phyloP scores from a whole-genome alignment of 2,329 filamentous ascomycete species.

The Aspergillus udagawae region DNA sequence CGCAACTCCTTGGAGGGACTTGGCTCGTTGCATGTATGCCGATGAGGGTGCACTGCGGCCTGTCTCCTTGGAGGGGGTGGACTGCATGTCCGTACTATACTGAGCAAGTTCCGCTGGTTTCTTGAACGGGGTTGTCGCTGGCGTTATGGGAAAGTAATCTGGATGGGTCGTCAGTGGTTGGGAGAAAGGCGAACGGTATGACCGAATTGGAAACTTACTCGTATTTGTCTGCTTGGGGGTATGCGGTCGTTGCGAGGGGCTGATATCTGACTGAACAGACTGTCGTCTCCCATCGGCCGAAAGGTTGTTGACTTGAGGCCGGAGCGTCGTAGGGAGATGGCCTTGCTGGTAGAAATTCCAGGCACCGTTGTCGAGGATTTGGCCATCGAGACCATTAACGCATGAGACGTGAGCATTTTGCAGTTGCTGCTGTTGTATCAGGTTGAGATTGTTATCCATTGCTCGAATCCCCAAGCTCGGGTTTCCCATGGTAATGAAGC shows the following conservation, averaged over 20 bases:
- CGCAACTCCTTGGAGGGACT: conserved; percentile 44
- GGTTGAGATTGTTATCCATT: conserved; percentile 22
- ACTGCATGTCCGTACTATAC: conserved; percentile 36
- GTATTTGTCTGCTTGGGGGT: conserved; percentile 61
- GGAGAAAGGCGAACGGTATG: neutral
- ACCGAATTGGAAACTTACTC: conserved; percentile 45
- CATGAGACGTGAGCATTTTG: conserved; percentile 16
- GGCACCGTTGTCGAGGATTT: conserved; percentile 19
- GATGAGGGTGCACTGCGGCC: conserved; percentile 29
- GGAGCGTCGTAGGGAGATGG: conserved; percentile 17
- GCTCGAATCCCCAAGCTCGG: conserved; percentile 14
- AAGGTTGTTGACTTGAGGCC: conserved; percentile 22
- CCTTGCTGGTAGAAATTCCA: conserved; percentile 26
- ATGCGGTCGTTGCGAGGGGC: conserved; percentile 48
- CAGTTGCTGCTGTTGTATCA: conserved; percentile 28
- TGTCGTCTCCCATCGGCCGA: conserved; percentile 28
- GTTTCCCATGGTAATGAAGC: conserved; percentile 15
- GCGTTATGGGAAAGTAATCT: conserved; percentile 66
- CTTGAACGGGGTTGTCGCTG: conserved; percentile 58
- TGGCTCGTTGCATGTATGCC: conserved; percentile 43
- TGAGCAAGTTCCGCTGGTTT: conserved; percentile 35
- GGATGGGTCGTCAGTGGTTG: conserved; percentile 17
- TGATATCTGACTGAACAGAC: conserved; percentile 37
- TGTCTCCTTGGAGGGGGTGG: conserved; percentile 38
- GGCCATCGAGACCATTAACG: conserved; percentile 16